phyloP scores from a whole-genome alignment of 495 filamentous ascomycete genomes.

The Aspergillus carlsbadensis region DNA sequence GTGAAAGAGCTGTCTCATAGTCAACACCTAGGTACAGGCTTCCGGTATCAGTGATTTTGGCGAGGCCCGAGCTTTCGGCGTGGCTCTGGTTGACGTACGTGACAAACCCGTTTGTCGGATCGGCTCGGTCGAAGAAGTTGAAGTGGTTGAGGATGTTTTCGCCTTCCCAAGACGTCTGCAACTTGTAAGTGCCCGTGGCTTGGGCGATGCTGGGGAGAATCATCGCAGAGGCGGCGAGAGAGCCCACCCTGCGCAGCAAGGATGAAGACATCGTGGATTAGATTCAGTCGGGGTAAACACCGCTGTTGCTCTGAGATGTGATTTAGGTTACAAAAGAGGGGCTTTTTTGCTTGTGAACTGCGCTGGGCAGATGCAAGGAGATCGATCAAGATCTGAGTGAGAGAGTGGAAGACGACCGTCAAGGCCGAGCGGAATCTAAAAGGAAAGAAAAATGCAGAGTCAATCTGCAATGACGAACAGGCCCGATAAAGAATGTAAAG shows the following conservation, averaged over 20 bases:
- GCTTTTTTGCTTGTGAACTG: background rate
- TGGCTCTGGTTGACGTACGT: conserved; percentile 57
- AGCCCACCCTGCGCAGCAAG: conserved; percentile 17
- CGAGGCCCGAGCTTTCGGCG: conserved; percentile 56
- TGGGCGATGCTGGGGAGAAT: conserved; percentile 13
- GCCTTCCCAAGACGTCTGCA: conserved; percentile 45
- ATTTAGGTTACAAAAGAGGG: background rate
- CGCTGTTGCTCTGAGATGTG: background rate
- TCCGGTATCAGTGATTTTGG: conserved; percentile 51
- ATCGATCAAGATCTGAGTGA: conserved; percentile 15
- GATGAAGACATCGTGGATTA: conserved; percentile 17
- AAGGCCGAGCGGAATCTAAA: conserved; percentile 14
- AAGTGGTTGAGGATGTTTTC: conserved; percentile 53
- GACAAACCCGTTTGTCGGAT: conserved; percentile 72
- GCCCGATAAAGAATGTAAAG: conserved; percentile 22
- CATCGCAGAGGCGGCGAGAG: conserved; percentile 20
- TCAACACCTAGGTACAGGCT: conserved; percentile 55
- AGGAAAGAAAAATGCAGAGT: conserved; percentile 19
- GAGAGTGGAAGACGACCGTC: conserved; percentile 23
- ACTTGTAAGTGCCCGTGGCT: conserved; percentile 32
- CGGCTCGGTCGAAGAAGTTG: conserved; percentile 47
- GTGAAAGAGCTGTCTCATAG: conserved; percentile 32
- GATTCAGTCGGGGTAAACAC: background rate
- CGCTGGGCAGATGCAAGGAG: background rate
- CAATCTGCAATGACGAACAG: conserved; percentile 18